Conservation (phyloP, 306 rosid genomes). For the Pyrus communis region DNA sequence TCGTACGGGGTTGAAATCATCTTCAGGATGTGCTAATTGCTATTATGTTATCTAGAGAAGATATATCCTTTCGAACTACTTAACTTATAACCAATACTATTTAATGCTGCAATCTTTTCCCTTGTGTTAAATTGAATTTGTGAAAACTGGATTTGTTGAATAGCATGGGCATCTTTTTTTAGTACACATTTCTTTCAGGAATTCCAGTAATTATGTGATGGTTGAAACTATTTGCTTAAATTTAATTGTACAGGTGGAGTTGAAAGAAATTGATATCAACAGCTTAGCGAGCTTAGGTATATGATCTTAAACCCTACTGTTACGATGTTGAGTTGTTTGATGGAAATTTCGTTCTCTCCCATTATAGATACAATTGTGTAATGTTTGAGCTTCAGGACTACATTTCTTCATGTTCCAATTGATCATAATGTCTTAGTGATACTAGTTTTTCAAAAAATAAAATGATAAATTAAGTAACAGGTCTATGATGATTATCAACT, state of each 20-base stretch:
- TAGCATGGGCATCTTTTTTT: background rate
- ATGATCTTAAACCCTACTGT: background rate
- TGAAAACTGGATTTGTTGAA: background rate
- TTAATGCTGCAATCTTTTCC: background rate
- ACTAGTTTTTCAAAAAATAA: background rate
- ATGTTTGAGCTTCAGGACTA: background rate
- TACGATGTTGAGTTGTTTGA: background rate
- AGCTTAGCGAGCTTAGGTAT: slow-evolving; percentile 3
- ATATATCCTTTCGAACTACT: background rate
- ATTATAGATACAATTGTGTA: background rate
- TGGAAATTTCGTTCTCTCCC: background rate
- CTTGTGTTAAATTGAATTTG: background rate
- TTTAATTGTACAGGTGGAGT: slow-evolving; percentile 6
- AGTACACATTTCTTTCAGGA: background rate
- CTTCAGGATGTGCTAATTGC: background rate
- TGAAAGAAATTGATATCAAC: background rate
- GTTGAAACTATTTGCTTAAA: background rate
- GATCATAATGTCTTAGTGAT: background rate
- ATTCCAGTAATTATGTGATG: background rate
- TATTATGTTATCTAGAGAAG: background rate
- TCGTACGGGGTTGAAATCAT: background rate
- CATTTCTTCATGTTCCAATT: background rate
- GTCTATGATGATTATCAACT: background rate
- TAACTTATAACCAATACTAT: background rate
- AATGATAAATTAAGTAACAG: background rate